A percentile compares a stretch with the other conserved stretches of the same genome.
Evolutionary conservation across 768 basidiomycete genomes (phyloP).

Genomic region (Lentinula detonsa): DNA sequence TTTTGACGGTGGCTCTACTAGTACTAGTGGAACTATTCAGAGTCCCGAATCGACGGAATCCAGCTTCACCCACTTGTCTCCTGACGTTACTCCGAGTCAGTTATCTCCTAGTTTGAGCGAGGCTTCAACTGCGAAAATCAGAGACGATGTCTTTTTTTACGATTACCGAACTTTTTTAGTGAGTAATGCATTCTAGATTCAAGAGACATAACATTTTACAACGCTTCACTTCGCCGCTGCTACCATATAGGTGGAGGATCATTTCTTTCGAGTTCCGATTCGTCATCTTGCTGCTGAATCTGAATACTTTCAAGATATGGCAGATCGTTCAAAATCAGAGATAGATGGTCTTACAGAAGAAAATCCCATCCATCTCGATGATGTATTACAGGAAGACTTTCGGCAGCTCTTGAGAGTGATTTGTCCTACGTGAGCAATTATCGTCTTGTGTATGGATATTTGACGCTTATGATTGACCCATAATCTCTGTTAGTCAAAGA

Average conservation of each 20-base stretch:
- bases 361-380: background rate
- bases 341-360: background rate
- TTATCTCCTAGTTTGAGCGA: background rate
- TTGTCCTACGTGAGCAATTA: background rate
- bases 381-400: background rate
- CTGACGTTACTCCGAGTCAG: background rate
- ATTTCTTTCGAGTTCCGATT: background rate
- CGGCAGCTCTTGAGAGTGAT: conserved; percentile 1
- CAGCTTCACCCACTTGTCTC: background rate
- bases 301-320: background rate
- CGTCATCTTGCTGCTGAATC: background rate
- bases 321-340: background rate
- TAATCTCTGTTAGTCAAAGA: background rate
- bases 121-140: background rate
- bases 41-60: background rate
- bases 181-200: background rate
- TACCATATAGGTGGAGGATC: background rate
- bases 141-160: background rate
- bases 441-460: background rate
- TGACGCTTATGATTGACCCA: no score
- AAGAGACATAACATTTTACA: background rate
- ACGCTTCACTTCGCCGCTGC: background rate
- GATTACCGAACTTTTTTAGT: background rate
- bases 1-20: no score
- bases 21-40: no score